Base-by-base conservation (phyloP, 768 basidiomycete species). In the Amylocystis lapponica region DNA sequence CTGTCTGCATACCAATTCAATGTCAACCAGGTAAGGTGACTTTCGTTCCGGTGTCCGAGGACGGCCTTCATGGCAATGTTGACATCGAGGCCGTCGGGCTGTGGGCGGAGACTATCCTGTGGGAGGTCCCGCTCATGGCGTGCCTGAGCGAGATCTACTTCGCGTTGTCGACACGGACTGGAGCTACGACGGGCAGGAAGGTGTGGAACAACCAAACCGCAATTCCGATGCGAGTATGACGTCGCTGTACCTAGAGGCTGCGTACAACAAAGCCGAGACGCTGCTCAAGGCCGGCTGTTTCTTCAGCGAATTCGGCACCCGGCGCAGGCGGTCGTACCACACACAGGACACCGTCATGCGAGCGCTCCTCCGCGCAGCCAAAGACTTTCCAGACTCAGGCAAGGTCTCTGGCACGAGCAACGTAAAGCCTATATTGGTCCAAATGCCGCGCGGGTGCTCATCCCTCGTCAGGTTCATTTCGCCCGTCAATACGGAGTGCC, bases 71-170 rank as follows among this genome's bases (percentile, higher is more conserved):
- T 26, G 94, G 92, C 4, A 61, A 66, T 27, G 64, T 94, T 27
- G 79, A 89, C 53, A 85, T 99, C 41, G 78, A 81, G 48, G 76
- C 78, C 5, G 56, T 56, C 22, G 93, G 90, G 6, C 73, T 72
- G 5, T 94, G 91, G 91, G 65, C 66, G 0, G 88, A 93, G 51
- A 75, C 87, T 6, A 95, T 98, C 45, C 67, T 96, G 21, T 99
- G 95, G 82, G 96, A 98, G 66, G 92, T 97, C 1, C 94, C 92
- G 1, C 67, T 98, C 39, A 93, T 98, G 91, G 82, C 92, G 12
- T 81, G 81, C 49, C 68, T 99, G 39, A 91, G 88, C 55, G 92
- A 99, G 61, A 79, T 81, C 16, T 95, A 90, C 66, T 99, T 95
- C 66, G 71, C 16, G 72, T 74, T 14, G 82, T 79, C 27, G 75